phyloP scores from a whole-genome alignment of 2,329 filamentous ascomycete genomes.

The Emergomyces africanus region DNA sequence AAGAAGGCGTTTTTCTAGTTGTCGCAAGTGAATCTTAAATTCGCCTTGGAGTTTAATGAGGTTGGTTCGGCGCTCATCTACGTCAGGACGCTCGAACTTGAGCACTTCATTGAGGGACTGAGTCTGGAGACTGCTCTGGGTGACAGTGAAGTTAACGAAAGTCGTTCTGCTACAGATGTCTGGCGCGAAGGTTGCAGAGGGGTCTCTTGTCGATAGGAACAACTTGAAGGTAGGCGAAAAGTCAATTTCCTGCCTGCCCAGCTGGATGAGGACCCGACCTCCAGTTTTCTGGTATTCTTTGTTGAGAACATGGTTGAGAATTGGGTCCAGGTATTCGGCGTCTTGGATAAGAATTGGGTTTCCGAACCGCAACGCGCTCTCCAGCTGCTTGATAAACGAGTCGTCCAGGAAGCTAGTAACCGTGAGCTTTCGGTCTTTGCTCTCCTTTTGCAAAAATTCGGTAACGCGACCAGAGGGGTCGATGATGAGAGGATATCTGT shows the following conservation, averaged over 20 bases:
- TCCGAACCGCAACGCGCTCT: constrained; percentile 92
- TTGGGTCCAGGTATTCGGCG: constrained; percentile 90
- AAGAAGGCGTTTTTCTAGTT: constrained; percentile 84
- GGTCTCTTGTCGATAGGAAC: constrained; percentile 89
- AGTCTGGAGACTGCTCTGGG: constrained; percentile 95
- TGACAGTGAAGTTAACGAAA: constrained; percentile 99
- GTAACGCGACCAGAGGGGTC: constrained; percentile 91
- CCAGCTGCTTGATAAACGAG: constrained; percentile 93
- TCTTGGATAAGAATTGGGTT: constrained; percentile 98
- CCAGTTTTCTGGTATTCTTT: constrained; percentile 99
- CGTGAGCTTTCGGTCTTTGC: constrained; percentile 82
- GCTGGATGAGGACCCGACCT: constrained; percentile 92
- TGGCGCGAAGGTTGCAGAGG: constrained; percentile 86
- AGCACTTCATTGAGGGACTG: constrained; percentile 96
- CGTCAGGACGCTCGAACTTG: constrained; percentile 93
- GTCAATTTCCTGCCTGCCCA: constrained; percentile 97
- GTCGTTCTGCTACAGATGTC: constrained; percentile 98
- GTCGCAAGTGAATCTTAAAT: constrained; percentile 94
- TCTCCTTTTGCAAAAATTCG: constrained; percentile 91
- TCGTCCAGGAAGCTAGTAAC: constrained; percentile 98
- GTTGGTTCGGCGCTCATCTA: constrained; percentile 91
- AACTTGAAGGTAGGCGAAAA: constrained; percentile 95
- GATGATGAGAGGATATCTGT: constrained; percentile 95
- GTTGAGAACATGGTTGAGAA: constrained; percentile 96
- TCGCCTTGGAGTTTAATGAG: constrained; percentile 98